These are phyloP conservation scores for Podospora pseudopauciseta DNA, from an alignment of 495 filamentous ascomycete species.

Conservation along the genomic window DNA sequence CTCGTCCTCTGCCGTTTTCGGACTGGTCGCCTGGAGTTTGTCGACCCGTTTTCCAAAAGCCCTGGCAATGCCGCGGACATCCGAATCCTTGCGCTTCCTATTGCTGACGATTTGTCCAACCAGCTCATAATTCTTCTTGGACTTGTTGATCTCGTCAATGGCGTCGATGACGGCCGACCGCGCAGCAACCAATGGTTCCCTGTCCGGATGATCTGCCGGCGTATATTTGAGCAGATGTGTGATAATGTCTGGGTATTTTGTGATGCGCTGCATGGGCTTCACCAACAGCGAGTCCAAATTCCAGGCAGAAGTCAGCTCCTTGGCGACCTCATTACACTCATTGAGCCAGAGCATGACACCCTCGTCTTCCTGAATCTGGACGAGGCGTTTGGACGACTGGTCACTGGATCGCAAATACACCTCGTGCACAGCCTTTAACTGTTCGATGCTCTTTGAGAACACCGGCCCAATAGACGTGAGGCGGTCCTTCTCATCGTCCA, in stretches of 20 bases:
- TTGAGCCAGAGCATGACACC: constrained; percentile 85
- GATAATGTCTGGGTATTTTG: constrained; percentile 87
- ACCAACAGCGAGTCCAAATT: constrained; percentile 89
- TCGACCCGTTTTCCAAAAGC: constrained; percentile 83
- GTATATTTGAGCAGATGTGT: constrained; percentile 74
- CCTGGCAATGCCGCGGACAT: constrained; percentile 80
- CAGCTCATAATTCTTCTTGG: constrained; percentile 86
- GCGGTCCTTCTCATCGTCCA: constrained; percentile 59
- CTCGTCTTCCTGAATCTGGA: constrained; percentile 64
- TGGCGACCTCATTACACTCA: constrained; percentile 82
- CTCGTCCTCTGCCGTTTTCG: constrained; percentile 71
- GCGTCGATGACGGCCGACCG: constrained; percentile 62
- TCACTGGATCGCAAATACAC: constrained; percentile 85
- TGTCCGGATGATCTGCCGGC: constrained; percentile 77
- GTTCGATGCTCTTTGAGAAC: constrained; percentile 66
- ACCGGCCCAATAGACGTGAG: constrained; percentile 73
- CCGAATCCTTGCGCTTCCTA: constrained; percentile 84
- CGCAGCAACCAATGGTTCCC: constrained; percentile 59
- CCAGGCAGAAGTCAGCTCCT: constrained; percentile 89
- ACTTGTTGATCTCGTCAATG: constrained; percentile 81
- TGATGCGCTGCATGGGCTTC: constrained; percentile 88
- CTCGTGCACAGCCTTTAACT: constrained; percentile 81
- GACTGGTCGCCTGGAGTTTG: constrained; percentile 59
- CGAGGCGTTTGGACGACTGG: constrained; percentile 72
- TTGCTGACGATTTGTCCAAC: constrained; percentile 76